phyloP scores from a whole-genome alignment of 257 asterid species.

The Solanum ossicruentum region DNA sequence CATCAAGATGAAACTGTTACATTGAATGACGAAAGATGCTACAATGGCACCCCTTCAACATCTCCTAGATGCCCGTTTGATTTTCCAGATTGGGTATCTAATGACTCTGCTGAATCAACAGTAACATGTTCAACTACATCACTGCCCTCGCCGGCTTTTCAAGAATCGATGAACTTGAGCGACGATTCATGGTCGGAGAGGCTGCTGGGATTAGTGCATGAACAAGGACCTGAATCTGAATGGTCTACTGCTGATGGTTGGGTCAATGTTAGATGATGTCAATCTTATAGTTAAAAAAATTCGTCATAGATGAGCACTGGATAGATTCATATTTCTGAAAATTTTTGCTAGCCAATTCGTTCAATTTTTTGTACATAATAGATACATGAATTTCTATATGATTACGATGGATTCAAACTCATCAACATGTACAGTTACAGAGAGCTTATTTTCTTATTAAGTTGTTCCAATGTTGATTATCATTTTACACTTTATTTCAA shows the following conservation, averaged over 20 bases:
- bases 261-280: conserved; percentile 50
- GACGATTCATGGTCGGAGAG: conserved; percentile 22
- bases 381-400: background rate
- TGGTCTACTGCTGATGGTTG: conserved; percentile 56
- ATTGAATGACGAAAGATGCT: background rate
- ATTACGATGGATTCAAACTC: background rate
- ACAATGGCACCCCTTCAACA: background rate
- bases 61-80: conserved; percentile 77
- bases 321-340: background rate
- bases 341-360: background rate
- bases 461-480: background rate
- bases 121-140: conserved; percentile 24
- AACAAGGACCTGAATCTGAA: conserved; percentile 10
- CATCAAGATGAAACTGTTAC: conserved; percentile 4
- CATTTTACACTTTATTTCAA: background rate
- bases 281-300: background rate
- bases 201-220: conserved; percentile 17
- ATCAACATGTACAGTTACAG: background rate
- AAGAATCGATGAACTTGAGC: background rate
- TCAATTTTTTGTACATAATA: background rate
- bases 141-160: conserved; percentile 19
- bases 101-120: conserved; percentile 2
- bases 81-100: conserved; percentile 50
- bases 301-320: background rate
- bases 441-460: background rate